Evolutionary conservation across 2,329 filamentous ascomycete genomes (phyloP), one percentile per base, ranked within the genome.

Genomic region (Fusarium haematococcum): DNA sequence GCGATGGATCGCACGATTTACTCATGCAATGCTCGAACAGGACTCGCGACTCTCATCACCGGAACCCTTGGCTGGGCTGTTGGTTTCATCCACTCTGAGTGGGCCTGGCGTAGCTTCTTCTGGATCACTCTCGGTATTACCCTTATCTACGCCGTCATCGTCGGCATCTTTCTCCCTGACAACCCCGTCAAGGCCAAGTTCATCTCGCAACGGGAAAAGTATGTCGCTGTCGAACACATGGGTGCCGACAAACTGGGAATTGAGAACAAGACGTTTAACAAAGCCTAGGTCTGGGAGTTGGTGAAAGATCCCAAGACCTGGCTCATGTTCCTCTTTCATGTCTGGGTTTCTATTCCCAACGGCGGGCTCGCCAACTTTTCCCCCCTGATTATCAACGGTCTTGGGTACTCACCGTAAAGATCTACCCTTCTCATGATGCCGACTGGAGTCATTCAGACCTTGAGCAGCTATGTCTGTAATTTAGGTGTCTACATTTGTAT

Each of bases 291-390:
- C 45, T 80, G 81, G 9, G 87, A 88, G 74, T 84, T 85, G 1
- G 70, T 86, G 0, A 69, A 78, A 6, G 89, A 91, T 73, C 87
- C 88, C 0, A 90, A 91, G 81, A 89, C 88, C 0, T 91, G 89
- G 88, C 84, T 91, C 25, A 79, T 91, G 14, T 89, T 90, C 69
- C 70, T 89, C 4, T 83, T 90, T 20, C 83, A 85, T 18, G 71
- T 89, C 10, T 50, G 60, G 37, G 62, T 69, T 18, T 69, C 67
- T 3, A 65, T 69, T 35, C 67, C 67, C 8, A 69, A 69, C 20
- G 67, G 67, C 2, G 67, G 67, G 10, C 41, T 69, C 5, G 66
- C 67, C 32, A 69, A 69, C 39, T 69, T 69, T 33, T 43, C 67
- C 6, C 67, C 67, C 27, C 62, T 69, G 6, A 58, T 69, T 39